Conservation (phyloP, 2,329 filamentous ascomycete species). For the Neofusicoccum parvum region DNA sequence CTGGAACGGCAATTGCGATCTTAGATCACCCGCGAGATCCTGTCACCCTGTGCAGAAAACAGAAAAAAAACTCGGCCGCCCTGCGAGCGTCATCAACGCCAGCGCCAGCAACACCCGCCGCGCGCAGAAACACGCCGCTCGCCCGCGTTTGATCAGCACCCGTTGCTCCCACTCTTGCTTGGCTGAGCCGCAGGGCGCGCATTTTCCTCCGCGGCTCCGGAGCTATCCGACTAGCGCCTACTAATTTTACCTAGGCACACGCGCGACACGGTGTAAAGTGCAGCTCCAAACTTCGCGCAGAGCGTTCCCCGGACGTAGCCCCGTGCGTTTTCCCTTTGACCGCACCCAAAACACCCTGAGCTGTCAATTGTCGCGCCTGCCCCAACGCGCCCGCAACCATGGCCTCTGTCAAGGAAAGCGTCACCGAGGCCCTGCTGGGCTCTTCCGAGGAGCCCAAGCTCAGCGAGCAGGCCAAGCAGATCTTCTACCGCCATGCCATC, state of each 20-base stretch:
- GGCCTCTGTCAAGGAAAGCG: conserved; percentile 66
- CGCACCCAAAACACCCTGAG: not conserved
- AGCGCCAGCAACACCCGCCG: not conserved
- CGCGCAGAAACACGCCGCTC: not conserved
- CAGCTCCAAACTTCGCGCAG: conserved; percentile 5
- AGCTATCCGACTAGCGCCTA: conserved; percentile 19
- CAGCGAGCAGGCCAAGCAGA: conserved; percentile 72
- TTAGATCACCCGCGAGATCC: conserved; percentile 15
- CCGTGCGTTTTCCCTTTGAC: conserved; percentile 16
- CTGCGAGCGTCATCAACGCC: not conserved
- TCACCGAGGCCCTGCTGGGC: conserved; percentile 66
- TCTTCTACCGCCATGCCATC: conserved; percentile 75
- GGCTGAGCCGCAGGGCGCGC: conserved; percentile 12
- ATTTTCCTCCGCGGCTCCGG: conserved; percentile 18
- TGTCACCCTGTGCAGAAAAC: not conserved
- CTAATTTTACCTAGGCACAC: conserved; percentile 16
- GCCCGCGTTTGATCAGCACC: conserved; percentile 7
- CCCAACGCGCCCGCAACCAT: conserved; percentile 9
- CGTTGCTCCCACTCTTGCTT: conserved; percentile 4
- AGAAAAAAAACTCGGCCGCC: not conserved
- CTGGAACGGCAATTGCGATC: conserved; percentile 5
- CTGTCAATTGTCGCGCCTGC: conserved; percentile 17
- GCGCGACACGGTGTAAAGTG: conserved; percentile 12
- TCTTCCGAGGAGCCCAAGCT: conserved; percentile 60
- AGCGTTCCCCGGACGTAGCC: conserved; percentile 12